Percentiles rank a stretch among this genome's conserved stretches.
phyloP scores from a whole-genome alignment of 2,329 filamentous ascomycete species.

The Pseudopyrenochaeta lycopersici region DNA sequence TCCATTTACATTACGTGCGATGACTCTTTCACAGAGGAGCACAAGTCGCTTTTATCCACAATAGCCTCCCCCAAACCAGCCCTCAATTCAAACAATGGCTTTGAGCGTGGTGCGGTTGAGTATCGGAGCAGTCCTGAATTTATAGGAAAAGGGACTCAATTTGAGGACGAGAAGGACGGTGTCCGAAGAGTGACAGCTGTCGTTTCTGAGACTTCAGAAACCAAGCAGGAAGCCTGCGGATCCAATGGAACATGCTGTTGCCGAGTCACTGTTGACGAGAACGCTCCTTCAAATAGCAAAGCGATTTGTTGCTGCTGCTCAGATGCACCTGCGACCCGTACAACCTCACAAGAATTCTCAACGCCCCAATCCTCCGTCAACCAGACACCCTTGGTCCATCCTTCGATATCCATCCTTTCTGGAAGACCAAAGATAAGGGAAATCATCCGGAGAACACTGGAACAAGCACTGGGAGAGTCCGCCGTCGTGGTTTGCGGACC shows the following conservation, averaged over 20 bases:
- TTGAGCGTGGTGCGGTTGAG: constrained; percentile 28
- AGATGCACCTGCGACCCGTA: constrained; percentile 9
- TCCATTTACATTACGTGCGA: constrained; percentile 66
- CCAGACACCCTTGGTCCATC: constrained; percentile 38
- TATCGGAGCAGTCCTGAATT: constrained; percentile 20
- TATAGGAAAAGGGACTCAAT: constrained; percentile 27
- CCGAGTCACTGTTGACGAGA: constrained; percentile 54
- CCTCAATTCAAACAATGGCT: not conserved
- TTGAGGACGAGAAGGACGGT: constrained; percentile 28
- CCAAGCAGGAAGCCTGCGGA: constrained; percentile 37
- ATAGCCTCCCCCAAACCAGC: constrained; percentile 28
- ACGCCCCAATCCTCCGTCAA: constrained; percentile 15
- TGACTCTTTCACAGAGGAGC: constrained; percentile 55
- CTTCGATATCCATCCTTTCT: constrained; percentile 50
- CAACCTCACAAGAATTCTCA: constrained; percentile 20
- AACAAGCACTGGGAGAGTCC: constrained; percentile 68
- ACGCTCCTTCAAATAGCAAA: constrained; percentile 36
- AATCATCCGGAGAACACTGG: constrained; percentile 65
- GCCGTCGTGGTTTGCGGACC: constrained; percentile 71
- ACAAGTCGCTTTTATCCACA: constrained; percentile 39
- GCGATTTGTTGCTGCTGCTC: constrained; percentile 30
- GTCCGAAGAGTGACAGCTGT: constrained; percentile 32
- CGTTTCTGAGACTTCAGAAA: constrained; percentile 6
- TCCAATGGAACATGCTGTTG: constrained; percentile 58
- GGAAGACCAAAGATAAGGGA: constrained; percentile 62